Conservation (phyloP, 345 rosid species). For the Euphorbia peplus region DNA sequence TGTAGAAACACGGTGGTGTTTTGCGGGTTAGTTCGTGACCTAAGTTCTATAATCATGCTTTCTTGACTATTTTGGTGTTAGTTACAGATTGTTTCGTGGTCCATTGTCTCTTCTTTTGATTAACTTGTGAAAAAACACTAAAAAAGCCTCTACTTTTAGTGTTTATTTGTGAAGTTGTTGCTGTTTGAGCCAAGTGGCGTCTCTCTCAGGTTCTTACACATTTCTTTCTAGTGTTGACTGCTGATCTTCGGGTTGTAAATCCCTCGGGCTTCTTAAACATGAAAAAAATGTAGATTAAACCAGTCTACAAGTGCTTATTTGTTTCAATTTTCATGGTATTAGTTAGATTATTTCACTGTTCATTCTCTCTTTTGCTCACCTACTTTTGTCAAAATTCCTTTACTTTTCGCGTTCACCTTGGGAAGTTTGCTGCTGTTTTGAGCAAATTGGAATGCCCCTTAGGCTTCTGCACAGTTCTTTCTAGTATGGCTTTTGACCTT, state of each 20-base stretch:
- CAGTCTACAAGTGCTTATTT: too few species aligned
- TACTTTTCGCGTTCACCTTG: not conserved
- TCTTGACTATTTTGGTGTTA: not conserved
- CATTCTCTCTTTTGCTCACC: too few species aligned
- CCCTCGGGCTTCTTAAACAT: too few species aligned
- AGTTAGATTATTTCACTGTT: too few species aligned
- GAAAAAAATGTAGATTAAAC: too few species aligned
- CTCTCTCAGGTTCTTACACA: not conserved
- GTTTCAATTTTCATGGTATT: too few species aligned
- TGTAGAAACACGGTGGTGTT: not conserved
- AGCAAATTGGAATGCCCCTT: not conserved
- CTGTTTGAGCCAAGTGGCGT: not conserved
- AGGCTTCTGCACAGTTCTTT: not conserved
- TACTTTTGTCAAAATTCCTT: too few species aligned
- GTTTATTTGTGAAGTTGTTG: not conserved
- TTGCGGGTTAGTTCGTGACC: not conserved
- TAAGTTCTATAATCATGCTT: not conserved
- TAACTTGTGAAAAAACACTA: not conserved
- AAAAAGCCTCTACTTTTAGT: not conserved
- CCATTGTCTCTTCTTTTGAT: not conserved
- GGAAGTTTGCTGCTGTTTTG: not conserved
- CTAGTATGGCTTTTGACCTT: not conserved
- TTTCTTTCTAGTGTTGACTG: not conserved
- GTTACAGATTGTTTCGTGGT: not conserved
- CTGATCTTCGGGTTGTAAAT: not conserved